Evolutionary conservation across 345 rosid species (phyloP).

Genomic region (Hirschfeldia incana): DNA sequence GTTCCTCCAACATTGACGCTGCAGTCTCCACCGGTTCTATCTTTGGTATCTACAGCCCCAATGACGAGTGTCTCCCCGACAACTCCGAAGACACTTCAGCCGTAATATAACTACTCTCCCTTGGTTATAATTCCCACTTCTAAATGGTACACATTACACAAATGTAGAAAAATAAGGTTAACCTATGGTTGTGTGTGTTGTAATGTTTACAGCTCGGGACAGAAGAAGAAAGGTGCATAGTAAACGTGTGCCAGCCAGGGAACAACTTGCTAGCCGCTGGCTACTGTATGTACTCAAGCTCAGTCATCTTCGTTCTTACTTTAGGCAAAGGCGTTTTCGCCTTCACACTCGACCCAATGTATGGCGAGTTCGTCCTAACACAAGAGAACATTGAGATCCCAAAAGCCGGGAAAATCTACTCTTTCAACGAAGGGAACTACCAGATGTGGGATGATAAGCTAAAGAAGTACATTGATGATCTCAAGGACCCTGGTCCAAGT

Average conservation of each 20-base stretch:
- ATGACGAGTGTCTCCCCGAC: slow-evolving; percentile 83
- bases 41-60: slow-evolving; percentile 91
- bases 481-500: slow-evolving; percentile 87
- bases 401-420: slow-evolving; percentile 72
- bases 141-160: neutral
- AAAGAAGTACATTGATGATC: slow-evolving; percentile 88
- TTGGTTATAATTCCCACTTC: neutral
- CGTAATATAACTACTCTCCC: slow-evolving; percentile 38
- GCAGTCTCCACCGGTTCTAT: slow-evolving; percentile 98
- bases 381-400: slow-evolving; percentile 86
- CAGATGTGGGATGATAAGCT: slow-evolving; percentile 87
- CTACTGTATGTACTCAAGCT: slow-evolving; percentile 97
- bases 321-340: slow-evolving; percentile 80
- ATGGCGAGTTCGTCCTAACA: slow-evolving; percentile 86
- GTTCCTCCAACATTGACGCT: slow-evolving; percentile 93
- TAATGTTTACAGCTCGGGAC: slow-evolving; percentile 56
- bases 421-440: slow-evolving; percentile 96
- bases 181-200: neutral
- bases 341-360: slow-evolving; percentile 92
- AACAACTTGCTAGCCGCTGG: slow-evolving; percentile 90
- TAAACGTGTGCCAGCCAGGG: slow-evolving; percentile 94
- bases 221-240: slow-evolving; percentile 61
- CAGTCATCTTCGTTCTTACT: slow-evolving; percentile 80
- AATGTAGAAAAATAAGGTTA: neutral
- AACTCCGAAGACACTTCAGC: slow-evolving; percentile 51